A percentile compares a stretch with the other conserved stretches of the same genome.
Evolutionary conservation across 148 eudicot genomes (phyloP).

Genomic region (Rhododendron vialii): DNA sequence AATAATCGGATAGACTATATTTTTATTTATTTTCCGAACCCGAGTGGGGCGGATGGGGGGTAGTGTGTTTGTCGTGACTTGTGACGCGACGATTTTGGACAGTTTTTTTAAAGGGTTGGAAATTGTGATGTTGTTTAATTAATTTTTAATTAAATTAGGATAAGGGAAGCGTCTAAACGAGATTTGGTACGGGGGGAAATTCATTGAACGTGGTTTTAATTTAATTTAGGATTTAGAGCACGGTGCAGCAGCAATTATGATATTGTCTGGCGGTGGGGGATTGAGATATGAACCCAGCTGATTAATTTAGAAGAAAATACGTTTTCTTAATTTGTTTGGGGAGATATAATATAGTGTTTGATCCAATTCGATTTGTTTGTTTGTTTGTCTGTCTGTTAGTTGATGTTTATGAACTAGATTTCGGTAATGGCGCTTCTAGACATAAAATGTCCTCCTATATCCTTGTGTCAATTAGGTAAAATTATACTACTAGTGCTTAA

Average conservation of each 20-base stretch:
- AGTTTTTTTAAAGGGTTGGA: neutral
- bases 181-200: neutral
- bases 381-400: neutral
- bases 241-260: neutral
- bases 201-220: conserved; percentile 2
- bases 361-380: neutral
- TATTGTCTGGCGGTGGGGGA: conserved; percentile 12
- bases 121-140: neutral
- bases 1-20: no score
- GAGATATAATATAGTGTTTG: neutral
- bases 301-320: neutral
- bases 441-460: neutral
- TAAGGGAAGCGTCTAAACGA: neutral
- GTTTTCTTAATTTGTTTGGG: neutral
- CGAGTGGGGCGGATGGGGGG: conserved; percentile 13
- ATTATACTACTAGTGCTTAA: no score
- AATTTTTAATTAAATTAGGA: neutral
- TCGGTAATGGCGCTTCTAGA: neutral
- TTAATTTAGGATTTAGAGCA: neutral
- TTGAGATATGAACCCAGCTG: neutral
- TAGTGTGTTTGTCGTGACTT: conserved; percentile 11
- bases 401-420: neutral
- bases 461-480: neutral
- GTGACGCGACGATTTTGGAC: conserved; percentile 2
- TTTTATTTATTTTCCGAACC: neutral